phyloP scores from a whole-genome alignment of 257 asterid species.

The Gynochthodes officinalis region DNA sequence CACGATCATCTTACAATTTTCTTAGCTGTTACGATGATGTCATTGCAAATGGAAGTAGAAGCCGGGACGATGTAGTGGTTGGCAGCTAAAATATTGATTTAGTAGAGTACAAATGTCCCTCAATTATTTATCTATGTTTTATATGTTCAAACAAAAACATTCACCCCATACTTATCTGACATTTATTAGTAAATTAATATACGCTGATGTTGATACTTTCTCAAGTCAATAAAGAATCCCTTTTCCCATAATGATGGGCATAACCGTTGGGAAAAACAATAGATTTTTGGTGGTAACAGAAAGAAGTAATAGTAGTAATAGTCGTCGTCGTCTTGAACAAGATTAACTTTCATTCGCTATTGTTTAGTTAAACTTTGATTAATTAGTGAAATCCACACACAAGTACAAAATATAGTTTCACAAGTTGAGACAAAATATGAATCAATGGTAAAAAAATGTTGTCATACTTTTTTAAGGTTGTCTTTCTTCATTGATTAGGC shows the following conservation, averaged over 20 bases:
- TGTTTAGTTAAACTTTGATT: not conserved
- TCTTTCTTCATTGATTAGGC: too few relatives aligned
- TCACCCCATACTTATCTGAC: not conserved
- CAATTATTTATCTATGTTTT: not conserved
- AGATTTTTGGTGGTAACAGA: slow-evolving; percentile 15
- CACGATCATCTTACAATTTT: slow-evolving; percentile 21
- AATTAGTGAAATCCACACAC: too few relatives aligned
- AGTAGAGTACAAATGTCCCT: slow-evolving; percentile 15
- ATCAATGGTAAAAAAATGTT: too few relatives aligned
- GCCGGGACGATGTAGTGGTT: slow-evolving; percentile 30
- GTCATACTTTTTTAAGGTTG: too few relatives aligned
- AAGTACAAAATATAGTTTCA: too few relatives aligned
- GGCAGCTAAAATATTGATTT: slow-evolving; percentile 24
- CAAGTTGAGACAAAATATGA: not conserved
- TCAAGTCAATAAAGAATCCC: slow-evolving; percentile 11
- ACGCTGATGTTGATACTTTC: not conserved
- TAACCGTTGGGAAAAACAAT: slow-evolving; percentile 56
- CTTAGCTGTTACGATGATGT: slow-evolving; percentile 27
- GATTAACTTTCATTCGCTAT: not conserved
- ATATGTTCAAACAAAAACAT: slow-evolving; percentile 18
- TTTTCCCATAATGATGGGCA: slow-evolving; percentile 35
- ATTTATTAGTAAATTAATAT: not conserved
- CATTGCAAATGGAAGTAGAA: slow-evolving; percentile 29
- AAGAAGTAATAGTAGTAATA: not conserved
- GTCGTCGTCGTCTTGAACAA: slow-evolving; percentile 35